Percentiles rank a stretch among this genome's conserved stretches.
Conservation (phyloP, 2,329 filamentous ascomycete genomes). For the Fusarium secorum region DNA sequence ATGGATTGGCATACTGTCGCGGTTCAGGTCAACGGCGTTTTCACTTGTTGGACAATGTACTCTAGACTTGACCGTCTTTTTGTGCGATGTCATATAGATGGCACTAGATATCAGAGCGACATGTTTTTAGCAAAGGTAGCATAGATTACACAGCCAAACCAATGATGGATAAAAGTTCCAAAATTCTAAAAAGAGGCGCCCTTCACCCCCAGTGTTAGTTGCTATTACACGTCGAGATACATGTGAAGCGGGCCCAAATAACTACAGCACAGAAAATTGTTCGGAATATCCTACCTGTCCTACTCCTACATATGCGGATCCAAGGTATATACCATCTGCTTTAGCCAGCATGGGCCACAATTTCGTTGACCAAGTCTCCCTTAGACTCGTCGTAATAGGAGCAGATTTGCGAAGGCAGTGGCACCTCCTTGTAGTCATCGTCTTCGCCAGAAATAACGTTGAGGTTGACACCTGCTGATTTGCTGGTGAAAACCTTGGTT, state of each 20-base stretch:
- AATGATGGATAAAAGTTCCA: neutral
- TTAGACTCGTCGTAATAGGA: constrained; percentile 74
- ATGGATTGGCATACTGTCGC: neutral
- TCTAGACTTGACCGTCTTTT: constrained; percentile 18
- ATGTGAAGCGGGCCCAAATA: constrained; percentile 7
- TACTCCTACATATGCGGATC: constrained; percentile 32
- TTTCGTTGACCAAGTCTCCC: constrained; percentile 85
- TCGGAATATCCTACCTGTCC: constrained; percentile 29
- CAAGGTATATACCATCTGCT: constrained; percentile 6
- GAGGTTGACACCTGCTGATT: constrained; percentile 86
- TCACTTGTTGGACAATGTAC: constrained; percentile 4
- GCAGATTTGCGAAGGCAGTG: constrained; percentile 89
- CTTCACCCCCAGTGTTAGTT: constrained; percentile 7
- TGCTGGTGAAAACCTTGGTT: constrained; percentile 89
- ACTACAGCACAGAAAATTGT: neutral
- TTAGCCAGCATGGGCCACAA: constrained; percentile 91
- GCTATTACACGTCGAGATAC: constrained; percentile 17
- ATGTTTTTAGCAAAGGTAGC: neutral
- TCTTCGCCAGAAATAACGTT: constrained; percentile 76
- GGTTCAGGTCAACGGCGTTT: neutral
- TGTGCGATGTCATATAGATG: neutral
- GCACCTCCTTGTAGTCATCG: constrained; percentile 86
- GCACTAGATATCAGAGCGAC: constrained; percentile 8
- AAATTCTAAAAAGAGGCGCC: constrained; percentile 2
- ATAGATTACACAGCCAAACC: constrained; percentile 4